Conservation (phyloP, 495 filamentous ascomycete genomes). For the Alectoria sarmentosa region DNA sequence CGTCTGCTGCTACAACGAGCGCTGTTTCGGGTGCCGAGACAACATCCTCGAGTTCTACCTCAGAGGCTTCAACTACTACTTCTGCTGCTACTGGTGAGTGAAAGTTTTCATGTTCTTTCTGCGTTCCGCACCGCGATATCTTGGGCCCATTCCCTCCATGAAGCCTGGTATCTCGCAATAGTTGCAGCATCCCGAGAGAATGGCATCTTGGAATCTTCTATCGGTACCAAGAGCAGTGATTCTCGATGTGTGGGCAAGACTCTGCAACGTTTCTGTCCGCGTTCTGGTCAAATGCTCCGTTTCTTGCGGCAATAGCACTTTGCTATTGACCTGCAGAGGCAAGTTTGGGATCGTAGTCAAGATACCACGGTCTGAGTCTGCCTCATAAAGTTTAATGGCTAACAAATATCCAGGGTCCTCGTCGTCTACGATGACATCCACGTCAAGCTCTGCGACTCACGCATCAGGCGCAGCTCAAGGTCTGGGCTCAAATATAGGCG, state of each 20-base stretch:
- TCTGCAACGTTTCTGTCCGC: neutral
- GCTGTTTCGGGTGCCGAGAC: conserved; percentile 24
- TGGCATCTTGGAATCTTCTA: neutral
- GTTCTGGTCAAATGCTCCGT: neutral
- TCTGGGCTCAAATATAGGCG: conserved; percentile 21
- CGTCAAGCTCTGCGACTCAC: conserved; percentile 11
- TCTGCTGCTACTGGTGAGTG: conserved; percentile 20
- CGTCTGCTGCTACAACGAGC: conserved; percentile 19
- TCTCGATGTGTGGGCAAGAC: neutral
- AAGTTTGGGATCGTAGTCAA: neutral
- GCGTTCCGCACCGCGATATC: neutral
- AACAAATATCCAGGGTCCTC: conserved; percentile 10
- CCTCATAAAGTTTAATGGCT: neutral
- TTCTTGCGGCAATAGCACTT: neutral
- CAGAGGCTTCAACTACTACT: conserved; percentile 13
- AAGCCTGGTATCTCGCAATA: neutral
- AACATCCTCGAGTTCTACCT: conserved; percentile 21
- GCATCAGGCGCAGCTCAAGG: conserved; percentile 13
- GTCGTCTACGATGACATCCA: conserved; percentile 12
- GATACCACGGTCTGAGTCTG: neutral
- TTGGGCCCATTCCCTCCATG: neutral
- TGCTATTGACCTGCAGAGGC: neutral
- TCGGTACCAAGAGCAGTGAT: neutral
- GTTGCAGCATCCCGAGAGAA: neutral
- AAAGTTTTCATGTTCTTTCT: neutral